Evolutionary conservation across 2,329 filamentous ascomycete species (phyloP), one percentile per base, ranked within the genome.

Genomic region (Diaporthe sp.): DNA sequence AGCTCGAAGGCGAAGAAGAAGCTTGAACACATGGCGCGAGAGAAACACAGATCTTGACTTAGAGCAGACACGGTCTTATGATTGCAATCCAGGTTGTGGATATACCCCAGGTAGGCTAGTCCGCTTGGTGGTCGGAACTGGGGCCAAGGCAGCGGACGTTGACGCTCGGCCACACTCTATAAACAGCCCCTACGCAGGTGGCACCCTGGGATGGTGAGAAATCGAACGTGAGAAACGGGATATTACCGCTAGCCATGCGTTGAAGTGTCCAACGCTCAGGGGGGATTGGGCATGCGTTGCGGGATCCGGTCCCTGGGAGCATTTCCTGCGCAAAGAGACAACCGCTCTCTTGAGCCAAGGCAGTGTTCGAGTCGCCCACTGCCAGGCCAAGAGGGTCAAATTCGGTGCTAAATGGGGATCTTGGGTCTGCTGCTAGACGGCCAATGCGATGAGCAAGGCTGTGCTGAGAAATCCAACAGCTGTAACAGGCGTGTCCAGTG

Each of bases 101-200:
- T 53, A 68, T 53, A 65, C 46, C 62, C 51, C 67, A 39, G 75
- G 62, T 73, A 39, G 69, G 39, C 42, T 51, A 65, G 53, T 46
- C 68, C 62, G 25, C 34, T 49, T 65, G 71, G 34, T 73, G 49
- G 49, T 46, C 73, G 61, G 61, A 65, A 61, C 51, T 65, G 46
- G 44, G 42, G 55, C n/a, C 46, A 37, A 61, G 70, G 67, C 44
- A 49, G 59, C 68, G 55, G 31, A 61, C 31, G 42, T 73, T 37
- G n/a, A 72, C 65, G 51, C 46, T 61, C 68, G 69, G 75, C 39
- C 61, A 70, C 31, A 42, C 37, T 70, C 57, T 55, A 22, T 53
- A 5, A 46, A 62, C 42, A 46, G 37, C 31, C 61, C 53, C 62
- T 71, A 51, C 55, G 57, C 46, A 58, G 62, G 44, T 55, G 49